A percentile compares a stretch with the other conserved stretches of the same genome.
Evolutionary conservation across 768 basidiomycete species (phyloP).

Genomic region (Pulveroboletus ravenelii): DNA sequence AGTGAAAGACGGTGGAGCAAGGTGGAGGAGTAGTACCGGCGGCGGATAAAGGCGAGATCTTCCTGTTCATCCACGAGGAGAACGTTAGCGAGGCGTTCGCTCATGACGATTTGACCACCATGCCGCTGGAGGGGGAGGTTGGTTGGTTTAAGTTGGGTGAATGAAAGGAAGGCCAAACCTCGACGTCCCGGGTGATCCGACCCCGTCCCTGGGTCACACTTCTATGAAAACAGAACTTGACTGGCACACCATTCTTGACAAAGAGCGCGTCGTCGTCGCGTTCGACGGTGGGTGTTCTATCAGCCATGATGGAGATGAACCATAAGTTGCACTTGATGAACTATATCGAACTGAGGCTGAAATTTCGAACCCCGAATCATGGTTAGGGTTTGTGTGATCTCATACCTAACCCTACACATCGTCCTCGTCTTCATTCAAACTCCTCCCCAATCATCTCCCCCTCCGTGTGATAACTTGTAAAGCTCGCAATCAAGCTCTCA

Average conservation of each 20-base stretch:
- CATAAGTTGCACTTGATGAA: neutral
- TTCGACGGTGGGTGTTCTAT: neutral
- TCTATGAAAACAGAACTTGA: conserved; percentile 26
- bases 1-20: conserved; percentile 14
- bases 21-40: conserved; percentile 22
- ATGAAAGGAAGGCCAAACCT: conserved; percentile 7
- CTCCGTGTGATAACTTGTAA: conserved; percentile 48
- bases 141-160: neutral
- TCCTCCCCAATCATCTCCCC: neutral
- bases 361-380: conserved; percentile 27
- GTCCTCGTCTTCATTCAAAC: neutral
- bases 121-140: conserved; percentile 8
- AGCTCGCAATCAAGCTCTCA: conserved; percentile 43
- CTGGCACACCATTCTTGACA: conserved; percentile 16
- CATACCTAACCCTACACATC: conserved; percentile 7
- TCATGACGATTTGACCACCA: conserved; percentile 16
- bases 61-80: conserved; percentile 29
- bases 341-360: neutral
- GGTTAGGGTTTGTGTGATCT: conserved; percentile 26
- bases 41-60: conserved; percentile 22
- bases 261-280: conserved; percentile 16
- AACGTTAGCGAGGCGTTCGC: conserved; percentile 21
- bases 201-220: conserved; percentile 22
- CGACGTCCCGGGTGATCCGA: conserved; percentile 17
- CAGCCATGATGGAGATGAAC: neutral